Evolutionary conservation across 768 basidiomycete genomes (phyloP), one percentile per base, ranked within the genome.

Genomic region (Phylloporus rhodoxanthus): DNA sequence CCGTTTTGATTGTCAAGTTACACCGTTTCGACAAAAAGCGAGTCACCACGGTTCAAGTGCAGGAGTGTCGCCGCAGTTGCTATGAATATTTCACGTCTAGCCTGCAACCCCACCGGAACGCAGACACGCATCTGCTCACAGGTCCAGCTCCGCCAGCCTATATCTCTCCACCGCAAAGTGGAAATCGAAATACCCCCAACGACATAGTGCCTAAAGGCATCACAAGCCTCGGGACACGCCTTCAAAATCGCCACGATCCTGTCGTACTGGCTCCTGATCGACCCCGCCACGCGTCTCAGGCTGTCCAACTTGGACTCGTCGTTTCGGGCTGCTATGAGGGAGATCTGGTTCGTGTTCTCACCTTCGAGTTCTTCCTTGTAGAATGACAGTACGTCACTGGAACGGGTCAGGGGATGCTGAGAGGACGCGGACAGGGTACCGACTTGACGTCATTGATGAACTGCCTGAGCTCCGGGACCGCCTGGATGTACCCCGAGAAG

Each of bases 301-400:
- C 54, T 57, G 5, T 63, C 57, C 29, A 61, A 41, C 47, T 70
- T 67, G 1, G 62, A 51, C 38, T 44, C 26, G 10, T 50, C 45
- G 13, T 58, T 52, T n/a, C 50, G 54, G 6, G 51, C 48, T 1
- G 71, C 70, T 0, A 65, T 36, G 8, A 62, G 37, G 0, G 70
- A 65, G 20, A 72, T 52, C 23, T 57, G 64, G 46, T 71, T 71
- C 33, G 57, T 54, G 6, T 49, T 49, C 43, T 72, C 72, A 4
- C 63, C 68, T 0, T 37, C 62, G 2, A 62, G 43, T 40, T 72
- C 70, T 56, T 72, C 71, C 45, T 72, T 57, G 36, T 70, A 67
- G 37, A 71, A 71, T 0, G 68, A 70, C 6, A 70, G 56, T 15
- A 72, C 56, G 47, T 72, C 71, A 46, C 70, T 71, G 17, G 26